phyloP scores from a whole-genome alignment of 2,329 filamentous ascomycete species.

The Pyrenochaeta sp. region DNA sequence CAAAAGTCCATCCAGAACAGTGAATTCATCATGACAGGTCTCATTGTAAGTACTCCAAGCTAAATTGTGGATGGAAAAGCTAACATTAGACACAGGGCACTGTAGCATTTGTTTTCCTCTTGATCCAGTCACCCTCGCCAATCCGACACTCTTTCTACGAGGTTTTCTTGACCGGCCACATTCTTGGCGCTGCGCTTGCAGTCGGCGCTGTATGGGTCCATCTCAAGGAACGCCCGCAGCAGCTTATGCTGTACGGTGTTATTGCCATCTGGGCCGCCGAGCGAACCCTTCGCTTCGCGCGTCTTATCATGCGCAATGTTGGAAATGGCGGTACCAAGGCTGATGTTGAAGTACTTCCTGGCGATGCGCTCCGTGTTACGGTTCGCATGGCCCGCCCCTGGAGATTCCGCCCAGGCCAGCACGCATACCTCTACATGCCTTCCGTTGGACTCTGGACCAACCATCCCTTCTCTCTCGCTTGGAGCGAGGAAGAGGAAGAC shows the following conservation, averaged over 20 bases:
- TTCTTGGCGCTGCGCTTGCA: slow-evolving; percentile 66
- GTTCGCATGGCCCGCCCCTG: slow-evolving; percentile 79
- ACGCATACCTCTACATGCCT: slow-evolving; percentile 82
- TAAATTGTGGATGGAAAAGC: slow-evolving; percentile 68
- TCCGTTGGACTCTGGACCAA: slow-evolving; percentile 75
- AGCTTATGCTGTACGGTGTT: slow-evolving; percentile 68
- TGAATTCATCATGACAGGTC: slow-evolving; percentile 67
- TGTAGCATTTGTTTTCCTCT: slow-evolving; percentile 68
- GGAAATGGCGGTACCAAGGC: slow-evolving; percentile 72
- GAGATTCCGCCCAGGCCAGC: slow-evolving; percentile 77
- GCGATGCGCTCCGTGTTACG: slow-evolving; percentile 77
- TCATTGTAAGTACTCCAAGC: slow-evolving; percentile 64
- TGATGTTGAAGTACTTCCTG: slow-evolving; percentile 77
- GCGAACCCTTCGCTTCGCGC: slow-evolving; percentile 66
- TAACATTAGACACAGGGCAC: slow-evolving; percentile 62
- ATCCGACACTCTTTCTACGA: slow-evolving; percentile 83
- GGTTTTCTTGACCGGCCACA: slow-evolving; percentile 77
- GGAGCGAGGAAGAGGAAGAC: slow-evolving; percentile 70
- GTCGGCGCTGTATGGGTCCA: slow-evolving; percentile 74
- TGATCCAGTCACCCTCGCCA: slow-evolving; percentile 74
- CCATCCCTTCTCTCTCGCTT: slow-evolving; percentile 81
- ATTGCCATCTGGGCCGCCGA: slow-evolving; percentile 75
- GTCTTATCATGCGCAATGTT: slow-evolving; percentile 71
- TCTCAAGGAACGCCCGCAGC: slow-evolving; percentile 63
- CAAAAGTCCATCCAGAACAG: slow-evolving; percentile 49